Base-by-base conservation (phyloP, 106 monocot species). In the Dendrobium nobile region DNA sequence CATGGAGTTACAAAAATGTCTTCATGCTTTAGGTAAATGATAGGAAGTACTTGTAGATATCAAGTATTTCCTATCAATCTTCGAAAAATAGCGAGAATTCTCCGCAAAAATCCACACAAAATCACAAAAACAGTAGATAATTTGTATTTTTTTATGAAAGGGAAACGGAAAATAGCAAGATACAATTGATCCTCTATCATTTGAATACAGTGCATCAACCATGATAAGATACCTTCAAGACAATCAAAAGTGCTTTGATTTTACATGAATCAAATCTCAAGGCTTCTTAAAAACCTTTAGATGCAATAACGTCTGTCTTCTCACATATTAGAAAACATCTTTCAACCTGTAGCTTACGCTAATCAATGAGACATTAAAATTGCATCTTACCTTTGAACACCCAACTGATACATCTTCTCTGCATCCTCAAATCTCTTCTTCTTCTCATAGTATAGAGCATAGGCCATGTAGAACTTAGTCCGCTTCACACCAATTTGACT, bases 381-480 rank as follows among this genome's bases (percentile, higher is more conserved):
- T 47, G 45, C 47, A 18, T 19, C 89, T 86, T 88, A 95, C 95
- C 87, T 95, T 67, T 92, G 87, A 55, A 86, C 90, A 22, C 95
- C 95, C 73, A 89, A 31, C 80, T 85, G 82, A 61, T 85, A 98
- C 88, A 95, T 91, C 79, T 88, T 92, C 79, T 95, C 98, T 0
- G 98, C 95, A 6, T 88, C 73, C 28, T 87, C 83, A 61, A 95
- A 91, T 75, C 85, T 87, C 84, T 89, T 98, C 27, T 77, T 73
- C 84, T 98, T 98, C 85, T 92, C 98, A 79, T 95, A 92, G 81
- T 88, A 90, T 48, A 95, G 47, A 72, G 95, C 92, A 82, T 91
- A 92, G 13, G 98, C 98, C 15, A 82, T 77, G 77, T 98, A 98
- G 67, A 89, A 98, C 26, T 82, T 79, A 6, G 98, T 81, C 28